Evolutionary conservation across 1,139 yeast species (phyloP).

Genomic region (Taphrina wiesneri): DNA sequence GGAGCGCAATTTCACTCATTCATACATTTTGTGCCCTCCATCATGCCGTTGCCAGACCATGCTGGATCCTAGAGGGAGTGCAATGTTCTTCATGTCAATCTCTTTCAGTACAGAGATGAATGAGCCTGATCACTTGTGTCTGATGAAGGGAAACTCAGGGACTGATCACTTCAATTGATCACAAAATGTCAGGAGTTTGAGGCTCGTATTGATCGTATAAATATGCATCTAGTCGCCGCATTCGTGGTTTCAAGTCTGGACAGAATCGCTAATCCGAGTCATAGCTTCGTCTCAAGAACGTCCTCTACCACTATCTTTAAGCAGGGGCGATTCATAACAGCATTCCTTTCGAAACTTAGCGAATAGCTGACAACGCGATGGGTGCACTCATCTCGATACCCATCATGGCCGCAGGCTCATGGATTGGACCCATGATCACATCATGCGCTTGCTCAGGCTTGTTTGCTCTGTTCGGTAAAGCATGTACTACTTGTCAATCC

Average conservation of each 20-base stretch:
- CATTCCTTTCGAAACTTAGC: no score
- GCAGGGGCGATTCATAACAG: no score
- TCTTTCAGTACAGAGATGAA: no score
- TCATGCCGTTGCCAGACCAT: no score
- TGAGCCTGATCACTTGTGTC: neutral
- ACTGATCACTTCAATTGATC: neutral
- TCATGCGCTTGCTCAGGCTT: slow-evolving; percentile 33
- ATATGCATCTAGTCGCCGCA: neutral
- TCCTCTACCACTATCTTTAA: no score
- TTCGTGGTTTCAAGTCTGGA: neutral
- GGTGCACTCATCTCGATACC: slow-evolving; percentile 27
- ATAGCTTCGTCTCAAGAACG: no score
- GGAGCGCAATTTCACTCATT: neutral
- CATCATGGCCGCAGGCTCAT: slow-evolving; percentile 32
- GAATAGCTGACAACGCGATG: neutral
- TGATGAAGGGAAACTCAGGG: neutral
- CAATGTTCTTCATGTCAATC: no score
- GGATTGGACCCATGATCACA: slow-evolving; percentile 28
- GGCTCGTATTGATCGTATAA: neutral
- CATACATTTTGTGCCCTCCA: no score
- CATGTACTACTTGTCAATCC: slow-evolving; percentile 59
- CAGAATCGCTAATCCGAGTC: no score
- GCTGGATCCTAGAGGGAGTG: no score
- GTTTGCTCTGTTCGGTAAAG: slow-evolving; percentile 15
- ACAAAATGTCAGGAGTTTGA: no score